phyloP scores from a whole-genome alignment of 805 yeast genomes.

The Wickerhamomyces silvicola region DNA sequence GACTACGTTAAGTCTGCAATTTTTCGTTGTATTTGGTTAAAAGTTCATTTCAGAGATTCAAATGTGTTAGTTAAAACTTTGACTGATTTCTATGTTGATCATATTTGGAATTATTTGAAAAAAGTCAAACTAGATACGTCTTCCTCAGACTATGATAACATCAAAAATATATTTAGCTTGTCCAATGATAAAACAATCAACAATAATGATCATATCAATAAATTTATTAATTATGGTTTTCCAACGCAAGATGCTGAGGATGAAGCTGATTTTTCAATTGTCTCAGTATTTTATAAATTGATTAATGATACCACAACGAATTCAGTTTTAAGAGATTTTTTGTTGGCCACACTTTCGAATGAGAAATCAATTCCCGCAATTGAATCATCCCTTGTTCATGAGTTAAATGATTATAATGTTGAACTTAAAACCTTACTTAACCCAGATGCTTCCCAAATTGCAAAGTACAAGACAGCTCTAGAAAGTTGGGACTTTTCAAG shows the following conservation, averaged over 20 bases:
- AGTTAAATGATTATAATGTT: conserved; percentile 14
- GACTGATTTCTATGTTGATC: conserved; percentile 17
- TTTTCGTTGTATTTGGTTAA: conserved; percentile 20
- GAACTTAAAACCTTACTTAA: conserved; percentile 24
- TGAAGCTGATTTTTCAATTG: conserved; percentile 10
- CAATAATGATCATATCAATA: conserved; percentile 17
- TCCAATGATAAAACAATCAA: conserved; percentile 21
- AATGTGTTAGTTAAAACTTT: conserved; percentile 15
- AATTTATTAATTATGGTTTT: conserved; percentile 13
- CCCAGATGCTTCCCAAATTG: conserved; percentile 22
- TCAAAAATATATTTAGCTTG: conserved; percentile 22
- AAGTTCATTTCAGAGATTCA: conserved; percentile 13
- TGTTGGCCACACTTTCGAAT: conserved; percentile 16
- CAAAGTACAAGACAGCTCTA: conserved; percentile 13
- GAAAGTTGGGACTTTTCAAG: conserved; percentile 14
- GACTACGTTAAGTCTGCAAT: conserved; percentile 20
- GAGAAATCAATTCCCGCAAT: conserved; percentile 17
- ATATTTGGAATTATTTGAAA: conserved; percentile 23
- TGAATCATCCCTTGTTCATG: conserved; percentile 5
- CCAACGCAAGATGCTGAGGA: conserved; percentile 9
- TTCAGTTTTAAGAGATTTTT: conserved; percentile 18
- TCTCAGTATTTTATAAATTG: conserved; percentile 14
- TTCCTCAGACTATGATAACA: conserved; percentile 15
- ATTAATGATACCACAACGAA: conserved; percentile 18
- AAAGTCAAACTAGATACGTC: conserved; percentile 13